These are phyloP conservation scores for Beauveria bassiana DNA, from an alignment of 2,329 filamentous ascomycete genomes.

Conservation along the genomic window DNA sequence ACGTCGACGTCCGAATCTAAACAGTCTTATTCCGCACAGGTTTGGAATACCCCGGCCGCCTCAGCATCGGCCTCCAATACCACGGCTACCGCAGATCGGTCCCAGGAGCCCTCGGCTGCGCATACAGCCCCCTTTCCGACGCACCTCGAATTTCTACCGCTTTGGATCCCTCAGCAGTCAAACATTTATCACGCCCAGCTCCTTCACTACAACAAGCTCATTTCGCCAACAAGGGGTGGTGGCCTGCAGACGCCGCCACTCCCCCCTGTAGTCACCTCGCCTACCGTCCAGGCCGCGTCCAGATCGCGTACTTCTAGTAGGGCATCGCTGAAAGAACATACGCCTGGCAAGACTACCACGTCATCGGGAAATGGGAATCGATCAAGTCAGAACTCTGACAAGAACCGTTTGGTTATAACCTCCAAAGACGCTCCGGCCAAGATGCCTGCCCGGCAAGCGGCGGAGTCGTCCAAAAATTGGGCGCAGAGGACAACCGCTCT, in stretches of 20 bases:
- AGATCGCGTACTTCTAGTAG: conserved; percentile 54
- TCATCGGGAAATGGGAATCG: conserved; percentile 60
- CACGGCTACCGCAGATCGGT: conserved; percentile 23
- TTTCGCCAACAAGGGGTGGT: conserved; percentile 48
- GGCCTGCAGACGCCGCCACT: conserved; percentile 50
- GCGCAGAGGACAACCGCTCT: conserved; percentile 22
- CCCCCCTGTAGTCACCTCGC: conserved; percentile 46
- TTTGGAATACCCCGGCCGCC: conserved; percentile 7
- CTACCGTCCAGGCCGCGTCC: conserved; percentile 48
- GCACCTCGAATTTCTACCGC: conserved; percentile 47
- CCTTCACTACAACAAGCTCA: conserved; percentile 57
- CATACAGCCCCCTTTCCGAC: conserved; percentile 28
- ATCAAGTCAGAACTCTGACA: conserved; percentile 46
- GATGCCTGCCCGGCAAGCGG: conserved; percentile 40
- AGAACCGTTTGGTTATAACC: conserved; percentile 56
- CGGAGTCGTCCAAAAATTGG: conserved; percentile 24
- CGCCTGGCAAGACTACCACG: conserved; percentile 37
- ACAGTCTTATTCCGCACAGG: conserved; percentile 26
- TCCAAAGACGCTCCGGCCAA: conserved; percentile 45
- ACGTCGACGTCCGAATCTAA: conserved; percentile 30
- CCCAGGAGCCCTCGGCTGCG: conserved; percentile 24
- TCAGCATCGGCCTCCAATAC: conserved; percentile 16
- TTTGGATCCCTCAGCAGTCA: conserved; percentile 51
- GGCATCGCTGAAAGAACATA: conserved; percentile 47
- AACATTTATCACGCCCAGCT: conserved; percentile 55